Evolutionary conservation across 306 rosid genomes (phyloP).

Genomic region (Cyclanthera cordifolia): DNA sequence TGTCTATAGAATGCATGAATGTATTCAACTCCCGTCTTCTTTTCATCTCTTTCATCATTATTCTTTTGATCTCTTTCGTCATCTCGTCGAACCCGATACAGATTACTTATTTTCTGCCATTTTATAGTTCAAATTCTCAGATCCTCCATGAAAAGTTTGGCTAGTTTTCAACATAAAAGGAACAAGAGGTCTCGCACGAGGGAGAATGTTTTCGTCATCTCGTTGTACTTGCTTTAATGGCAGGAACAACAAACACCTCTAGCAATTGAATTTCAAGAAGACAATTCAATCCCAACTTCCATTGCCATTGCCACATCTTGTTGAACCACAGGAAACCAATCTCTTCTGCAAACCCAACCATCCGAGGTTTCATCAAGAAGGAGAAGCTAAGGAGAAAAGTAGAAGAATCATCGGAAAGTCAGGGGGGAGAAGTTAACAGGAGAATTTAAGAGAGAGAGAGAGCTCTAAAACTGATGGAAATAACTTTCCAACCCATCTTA

Average conservation of each 20-base stretch:
- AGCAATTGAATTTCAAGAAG: slow-evolving; percentile 4
- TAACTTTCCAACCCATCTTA: no score
- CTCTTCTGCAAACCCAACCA: slow-evolving; percentile 74
- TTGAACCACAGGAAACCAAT: slow-evolving; percentile 18
- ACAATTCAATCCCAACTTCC: slow-evolving; percentile 12
- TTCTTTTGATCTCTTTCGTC: slow-evolving; percentile 60
- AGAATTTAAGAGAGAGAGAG: no score
- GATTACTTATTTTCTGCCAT: slow-evolving; percentile 39
- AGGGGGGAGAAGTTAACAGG: no score
- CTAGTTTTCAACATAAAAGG: slow-evolving; percentile 51
- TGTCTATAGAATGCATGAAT: slow-evolving; percentile 65
- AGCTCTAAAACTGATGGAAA: no score
- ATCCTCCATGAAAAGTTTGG: slow-evolving; percentile 57
- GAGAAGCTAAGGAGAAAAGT: no score
- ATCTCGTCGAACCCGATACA: slow-evolving; percentile 37
- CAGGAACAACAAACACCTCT: slow-evolving; percentile 67
- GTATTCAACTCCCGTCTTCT: slow-evolving; percentile 74
- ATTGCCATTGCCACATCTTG: slow-evolving; percentile 12
- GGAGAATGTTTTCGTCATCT: slow-evolving; percentile 29
- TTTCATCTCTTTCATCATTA: slow-evolving; percentile 21
- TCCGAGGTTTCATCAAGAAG: no score
- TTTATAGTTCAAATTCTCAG: slow-evolving; percentile 42
- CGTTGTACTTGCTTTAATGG: slow-evolving; percentile 49
- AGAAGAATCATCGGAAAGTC: no score
- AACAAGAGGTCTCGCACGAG: slow-evolving; percentile 50